A percentile compares a stretch with the other conserved stretches of the same genome.
These are phyloP conservation scores for Dentipellis fragilis DNA, from an alignment of 768 basidiomycete genomes.

Conservation along the genomic window DNA sequence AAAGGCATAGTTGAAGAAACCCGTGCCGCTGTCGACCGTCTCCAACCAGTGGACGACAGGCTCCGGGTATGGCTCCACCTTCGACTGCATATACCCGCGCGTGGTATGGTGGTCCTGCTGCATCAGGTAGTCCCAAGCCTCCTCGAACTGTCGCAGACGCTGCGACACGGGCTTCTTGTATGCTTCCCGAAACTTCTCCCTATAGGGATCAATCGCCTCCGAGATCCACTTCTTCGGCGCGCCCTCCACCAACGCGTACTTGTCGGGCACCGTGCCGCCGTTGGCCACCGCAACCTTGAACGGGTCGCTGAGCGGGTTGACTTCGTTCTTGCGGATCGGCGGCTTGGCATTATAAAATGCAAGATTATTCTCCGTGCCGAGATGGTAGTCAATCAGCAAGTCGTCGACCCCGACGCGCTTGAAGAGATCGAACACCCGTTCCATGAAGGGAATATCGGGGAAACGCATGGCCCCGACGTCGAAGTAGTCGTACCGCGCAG, in stretches of 20 bases:
- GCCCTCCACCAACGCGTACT: background rate
- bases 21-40: conserved; percentile 8
- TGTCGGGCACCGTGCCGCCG: background rate
- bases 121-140: background rate
- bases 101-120: conserved; percentile 2
- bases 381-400: background rate
- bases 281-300: background rate
- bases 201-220: background rate
- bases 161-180: no score
- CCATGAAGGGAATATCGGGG: conserved; percentile 23
- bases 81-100: conserved; percentile 5
- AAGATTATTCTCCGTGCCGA: background rate
- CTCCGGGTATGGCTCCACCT: background rate
- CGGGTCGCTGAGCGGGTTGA: background rate
- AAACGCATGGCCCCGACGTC: conserved; percentile 30
- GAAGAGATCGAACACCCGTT: conserved; percentile 22
- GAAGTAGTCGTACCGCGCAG: conserved; percentile 7
- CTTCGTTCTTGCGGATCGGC: background rate
- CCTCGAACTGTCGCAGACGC: background rate
- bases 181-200: background rate
- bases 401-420: conserved; percentile 3
- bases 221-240: background rate
- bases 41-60: conserved; percentile 12
- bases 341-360: background rate
- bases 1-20: conserved; percentile 3